Evolutionary conservation across 2,329 filamentous ascomycete genomes (phyloP).

Genomic region (Nemania sp.): DNA sequence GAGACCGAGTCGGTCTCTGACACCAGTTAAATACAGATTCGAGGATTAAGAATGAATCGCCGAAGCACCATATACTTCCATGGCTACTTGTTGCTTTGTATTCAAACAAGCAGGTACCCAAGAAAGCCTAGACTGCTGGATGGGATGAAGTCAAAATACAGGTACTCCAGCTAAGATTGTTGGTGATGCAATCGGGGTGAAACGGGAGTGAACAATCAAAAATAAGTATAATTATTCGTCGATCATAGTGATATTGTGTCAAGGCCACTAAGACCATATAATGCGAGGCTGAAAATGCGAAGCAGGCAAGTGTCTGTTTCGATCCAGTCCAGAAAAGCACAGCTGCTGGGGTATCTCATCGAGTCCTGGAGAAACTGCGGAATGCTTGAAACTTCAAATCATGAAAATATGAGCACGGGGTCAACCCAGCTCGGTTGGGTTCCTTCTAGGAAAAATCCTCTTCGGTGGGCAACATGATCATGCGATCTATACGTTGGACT

Average conservation of each 20-base stretch:
- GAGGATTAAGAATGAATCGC: constrained; percentile 13
- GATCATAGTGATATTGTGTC: constrained; percentile 27
- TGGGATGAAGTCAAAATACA: constrained; percentile 16
- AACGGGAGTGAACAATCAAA: constrained; percentile 25
- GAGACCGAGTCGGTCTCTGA: constrained; percentile 22
- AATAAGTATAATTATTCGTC: constrained; percentile 32
- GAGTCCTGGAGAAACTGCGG: constrained; percentile 27
- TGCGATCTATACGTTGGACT: constrained; percentile 60
- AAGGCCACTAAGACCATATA: constrained; percentile 19
- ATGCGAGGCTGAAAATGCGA: constrained; percentile 18
- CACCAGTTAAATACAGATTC: constrained; percentile 28
- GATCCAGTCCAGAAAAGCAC: constrained; percentile 23
- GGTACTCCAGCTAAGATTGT: constrained; percentile 14
- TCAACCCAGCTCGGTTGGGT: constrained; percentile 37
- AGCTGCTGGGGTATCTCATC: constrained; percentile 40
- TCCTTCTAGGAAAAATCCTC: constrained; percentile 61
- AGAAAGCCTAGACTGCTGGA: constrained; percentile 25
- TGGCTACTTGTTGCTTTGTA: constrained; percentile 21
- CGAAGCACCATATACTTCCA: constrained; percentile 8
- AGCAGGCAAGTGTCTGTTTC: constrained; percentile 8
- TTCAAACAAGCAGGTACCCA: constrained; percentile 31
- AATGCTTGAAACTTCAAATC: constrained; percentile 35
- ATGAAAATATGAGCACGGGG: constrained; percentile 40
- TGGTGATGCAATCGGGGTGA: constrained; percentile 10
- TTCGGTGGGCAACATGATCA: constrained; percentile 52